A percentile compares a stretch with the other conserved stretches of the same genome.
Conservation (phyloP, 1,139 yeast genomes). For the Lodderomyces elongisporus region DNA sequence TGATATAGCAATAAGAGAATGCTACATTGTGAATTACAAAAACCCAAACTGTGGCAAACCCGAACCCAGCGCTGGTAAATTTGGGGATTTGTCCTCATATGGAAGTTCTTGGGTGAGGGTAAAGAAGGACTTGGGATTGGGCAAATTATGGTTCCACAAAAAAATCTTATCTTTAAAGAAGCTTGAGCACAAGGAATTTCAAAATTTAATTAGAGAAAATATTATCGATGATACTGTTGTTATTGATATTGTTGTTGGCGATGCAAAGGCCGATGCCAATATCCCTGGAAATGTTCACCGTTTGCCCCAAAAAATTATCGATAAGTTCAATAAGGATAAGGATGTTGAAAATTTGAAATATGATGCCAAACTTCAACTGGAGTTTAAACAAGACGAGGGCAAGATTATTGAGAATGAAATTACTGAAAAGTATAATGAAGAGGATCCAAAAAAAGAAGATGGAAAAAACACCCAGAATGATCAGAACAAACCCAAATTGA, state of each 20-base stretch:
- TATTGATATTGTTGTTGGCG: constrained; percentile 35
- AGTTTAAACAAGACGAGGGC: neutral
- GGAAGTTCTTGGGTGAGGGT: constrained; percentile 30
- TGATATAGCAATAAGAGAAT: constrained; percentile 31
- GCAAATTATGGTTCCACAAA: constrained; percentile 28
- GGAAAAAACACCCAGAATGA: neutral
- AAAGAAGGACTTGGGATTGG: constrained; percentile 36
- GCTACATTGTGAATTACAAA: constrained; percentile 23
- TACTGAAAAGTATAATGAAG: neutral
- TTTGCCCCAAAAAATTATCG: constrained; percentile 18
- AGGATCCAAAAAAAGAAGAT: neutral
- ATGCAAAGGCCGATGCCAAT: constrained; percentile 22
- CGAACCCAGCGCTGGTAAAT: constrained; percentile 19
- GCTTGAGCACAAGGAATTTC: constrained; percentile 15
- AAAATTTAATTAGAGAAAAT: constrained; percentile 5
- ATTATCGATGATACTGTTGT: constrained; percentile 22
- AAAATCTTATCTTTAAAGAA: constrained; percentile 31
- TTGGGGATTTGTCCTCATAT: constrained; percentile 24
- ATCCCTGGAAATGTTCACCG: constrained; percentile 23
- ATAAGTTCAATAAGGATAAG: neutral
- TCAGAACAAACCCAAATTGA: neutral
- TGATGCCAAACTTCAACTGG: neutral
- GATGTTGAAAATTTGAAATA: neutral
- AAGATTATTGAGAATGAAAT: neutral
- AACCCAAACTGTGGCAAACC: constrained; percentile 32